Percentiles rank a stretch among this genome's conserved stretches.
phyloP scores from a whole-genome alignment of 1,284 basidiomycete species.

The Sutorius eximius region DNA sequence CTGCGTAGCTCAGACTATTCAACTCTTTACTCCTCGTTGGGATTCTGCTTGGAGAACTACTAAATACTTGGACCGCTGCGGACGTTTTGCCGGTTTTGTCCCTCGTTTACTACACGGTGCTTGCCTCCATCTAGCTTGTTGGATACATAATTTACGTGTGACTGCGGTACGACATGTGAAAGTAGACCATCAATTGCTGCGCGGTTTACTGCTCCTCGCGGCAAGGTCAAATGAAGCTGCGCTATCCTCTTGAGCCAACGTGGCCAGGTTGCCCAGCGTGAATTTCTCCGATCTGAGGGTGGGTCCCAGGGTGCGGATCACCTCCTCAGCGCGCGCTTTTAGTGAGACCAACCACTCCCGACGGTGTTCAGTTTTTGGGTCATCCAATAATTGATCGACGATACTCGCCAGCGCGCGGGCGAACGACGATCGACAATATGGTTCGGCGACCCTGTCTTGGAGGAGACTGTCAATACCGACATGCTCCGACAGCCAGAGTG shows the following conservation, averaged over 20 bases:
- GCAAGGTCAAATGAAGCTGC: conserved; percentile 29
- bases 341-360: conserved; percentile 21
- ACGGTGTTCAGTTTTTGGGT: conserved; percentile 18
- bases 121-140: conserved; percentile 13
- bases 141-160: conserved; percentile 14
- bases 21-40: conserved; percentile 3
- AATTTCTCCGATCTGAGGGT: conserved; percentile 14
- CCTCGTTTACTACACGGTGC: neutral
- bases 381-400: conserved; percentile 18
- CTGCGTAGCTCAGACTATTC: conserved; percentile 36
- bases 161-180: conserved; percentile 2
- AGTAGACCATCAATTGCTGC: conserved; percentile 15
- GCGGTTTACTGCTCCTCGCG: conserved; percentile 29
- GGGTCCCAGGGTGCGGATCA: conserved; percentile 13
- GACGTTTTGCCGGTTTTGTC: conserved; percentile 5
- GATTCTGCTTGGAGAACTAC: conserved; percentile 1
- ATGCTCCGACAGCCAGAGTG: conserved; percentile 53
- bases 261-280: conserved; percentile 14
- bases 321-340: conserved; percentile 19
- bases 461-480: conserved; percentile 40
- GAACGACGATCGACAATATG: conserved; percentile 33
- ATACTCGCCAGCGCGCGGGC: conserved; percentile 21
- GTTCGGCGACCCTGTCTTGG: conserved; percentile 3
- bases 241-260: conserved; percentile 22
- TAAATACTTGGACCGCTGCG: neutral